Evolutionary conservation across 441 rosid genomes (phyloP).

Genomic region (Mallotus japonicus): DNA sequence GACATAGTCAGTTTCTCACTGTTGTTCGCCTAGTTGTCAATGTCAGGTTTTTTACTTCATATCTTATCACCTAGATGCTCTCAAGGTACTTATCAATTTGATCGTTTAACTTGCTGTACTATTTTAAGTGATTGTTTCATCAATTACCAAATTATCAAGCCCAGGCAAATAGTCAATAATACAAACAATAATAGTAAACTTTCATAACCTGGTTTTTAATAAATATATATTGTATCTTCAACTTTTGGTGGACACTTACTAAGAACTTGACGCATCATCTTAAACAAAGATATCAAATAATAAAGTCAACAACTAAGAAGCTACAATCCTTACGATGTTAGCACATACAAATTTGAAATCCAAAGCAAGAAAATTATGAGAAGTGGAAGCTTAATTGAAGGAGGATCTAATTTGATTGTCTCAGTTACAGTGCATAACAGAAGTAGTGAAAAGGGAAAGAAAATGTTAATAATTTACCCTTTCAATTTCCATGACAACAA

Average conservation of each 20-base stretch:
- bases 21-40: background rate
- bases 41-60: background rate
- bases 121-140: background rate
- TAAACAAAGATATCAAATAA: background rate
- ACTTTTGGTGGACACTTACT: background rate
- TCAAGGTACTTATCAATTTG: background rate
- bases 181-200: background rate
- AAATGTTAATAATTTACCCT: constrained; percentile 25
- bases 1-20: background rate
- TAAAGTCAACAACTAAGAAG: background rate
- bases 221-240: too few relatives aligned
- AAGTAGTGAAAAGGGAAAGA: constrained; percentile 19
- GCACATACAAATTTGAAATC: background rate
- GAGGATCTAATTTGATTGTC: constrained; percentile 6
- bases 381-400: background rate
- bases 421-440: constrained; percentile 15
- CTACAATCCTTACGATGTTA: background rate
- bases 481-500: constrained; percentile 25
- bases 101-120: background rate
- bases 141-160: background rate
- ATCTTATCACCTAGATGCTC: background rate
- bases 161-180: background rate
- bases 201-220: background rate
- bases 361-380: constrained; percentile 2
- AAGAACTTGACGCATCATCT: too few relatives aligned